phyloP scores from a whole-genome alignment of 164 flowering plant species.

The Piper betle region DNA sequence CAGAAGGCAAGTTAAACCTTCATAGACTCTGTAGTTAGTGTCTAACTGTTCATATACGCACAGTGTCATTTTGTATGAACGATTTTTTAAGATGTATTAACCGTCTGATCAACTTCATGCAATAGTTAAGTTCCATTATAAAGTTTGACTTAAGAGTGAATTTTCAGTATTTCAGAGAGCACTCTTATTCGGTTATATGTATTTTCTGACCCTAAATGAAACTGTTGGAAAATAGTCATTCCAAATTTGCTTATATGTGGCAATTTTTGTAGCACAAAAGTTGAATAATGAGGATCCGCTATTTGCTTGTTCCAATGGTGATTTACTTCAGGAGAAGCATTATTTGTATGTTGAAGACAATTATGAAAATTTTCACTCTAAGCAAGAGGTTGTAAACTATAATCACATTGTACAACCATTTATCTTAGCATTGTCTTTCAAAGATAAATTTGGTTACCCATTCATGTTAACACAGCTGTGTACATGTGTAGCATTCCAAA shows the following conservation, averaged over 20 bases:
- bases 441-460: no score
- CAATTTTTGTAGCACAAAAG: not conserved
- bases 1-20: constrained; percentile 43
- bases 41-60: not conserved
- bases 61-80: no score
- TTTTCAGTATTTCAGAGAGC: no score
- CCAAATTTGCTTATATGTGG: not conserved
- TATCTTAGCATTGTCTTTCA: no score
- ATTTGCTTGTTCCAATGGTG: not conserved
- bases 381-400: no score
- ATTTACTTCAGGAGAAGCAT: not conserved
- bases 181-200: not conserved
- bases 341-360: not conserved
- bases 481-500: not conserved
- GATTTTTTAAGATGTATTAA: not conserved
- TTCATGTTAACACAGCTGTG: no score
- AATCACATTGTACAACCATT: no score
- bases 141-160: not conserved
- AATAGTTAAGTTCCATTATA: not conserved
- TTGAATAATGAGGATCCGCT: no score
- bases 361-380: not conserved
- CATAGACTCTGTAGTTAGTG: not conserved
- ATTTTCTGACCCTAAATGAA: not conserved
- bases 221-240: not conserved
- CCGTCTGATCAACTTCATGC: not conserved